Evolutionary conservation across 345 rosid species (phyloP).

Genomic region (Populus pruinosa): DNA sequence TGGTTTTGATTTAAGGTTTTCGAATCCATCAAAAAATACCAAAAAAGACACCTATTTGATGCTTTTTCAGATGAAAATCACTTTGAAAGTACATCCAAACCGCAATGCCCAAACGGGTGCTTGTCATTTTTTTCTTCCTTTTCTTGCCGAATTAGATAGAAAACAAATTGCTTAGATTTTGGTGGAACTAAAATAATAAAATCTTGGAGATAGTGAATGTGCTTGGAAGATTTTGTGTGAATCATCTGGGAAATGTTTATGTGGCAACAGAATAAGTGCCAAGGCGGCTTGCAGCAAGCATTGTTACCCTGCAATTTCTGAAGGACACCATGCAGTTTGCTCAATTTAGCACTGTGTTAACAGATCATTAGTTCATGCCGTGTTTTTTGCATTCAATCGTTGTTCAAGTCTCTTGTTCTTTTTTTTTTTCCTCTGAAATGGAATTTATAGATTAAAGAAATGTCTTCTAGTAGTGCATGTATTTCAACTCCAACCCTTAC

Average conservation of each 20-base stretch:
- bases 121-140: too few species aligned
- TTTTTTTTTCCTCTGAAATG: not conserved
- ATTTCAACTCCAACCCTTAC: not conserved
- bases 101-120: too few species aligned
- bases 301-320: not conserved
- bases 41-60: too few species aligned
- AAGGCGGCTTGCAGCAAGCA: not conserved
- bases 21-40: too few species aligned
- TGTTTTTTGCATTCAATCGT: not conserved
- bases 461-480: not conserved
- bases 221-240: not conserved
- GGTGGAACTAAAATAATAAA: not conserved
- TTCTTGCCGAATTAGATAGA: too few species aligned
- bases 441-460: not conserved
- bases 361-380: not conserved
- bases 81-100: too few species aligned
- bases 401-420: not conserved
- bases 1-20: too few species aligned
- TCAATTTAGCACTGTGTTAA: not conserved
- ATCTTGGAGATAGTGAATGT: not conserved
- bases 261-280: not conserved
- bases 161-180: not conserved
- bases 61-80: too few species aligned
- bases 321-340: not conserved
- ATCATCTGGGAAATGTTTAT: not conserved